Base-by-base conservation (phyloP, 352 stramenopile genomes). In the Pythium periplocum region DNA sequence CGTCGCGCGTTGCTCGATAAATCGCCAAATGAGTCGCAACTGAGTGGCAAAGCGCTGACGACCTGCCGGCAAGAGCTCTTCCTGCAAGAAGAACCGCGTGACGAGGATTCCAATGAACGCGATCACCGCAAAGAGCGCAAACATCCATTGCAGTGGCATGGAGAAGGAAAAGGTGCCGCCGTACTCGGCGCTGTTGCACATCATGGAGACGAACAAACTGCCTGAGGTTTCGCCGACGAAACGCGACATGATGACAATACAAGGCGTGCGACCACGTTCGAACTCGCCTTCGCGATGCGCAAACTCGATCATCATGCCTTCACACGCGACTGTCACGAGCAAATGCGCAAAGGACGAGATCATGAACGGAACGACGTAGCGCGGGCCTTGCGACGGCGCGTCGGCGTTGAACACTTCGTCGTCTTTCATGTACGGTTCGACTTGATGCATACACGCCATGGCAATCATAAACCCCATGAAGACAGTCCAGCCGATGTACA, bases 231-330 rank as follows among this genome's bases (percentile, higher is more conserved):
- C 47, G 3, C 60, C 60, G 2, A 62, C 2, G 26, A 62, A 61
- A 2, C 56, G 49, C 7, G 45, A 54, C 11, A 51, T 53, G 40
- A 64, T 47, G 40, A 53, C 52, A 5, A 54, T 17, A 17, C 17
- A 45, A 32, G 46, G 57, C 9, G 47, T 56, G 1, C 48, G 56
- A 0, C 61, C 61, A 9, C 56, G 61, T 1, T 45, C 35, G 10
- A 43, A 58, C 44, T 60, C 47, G 0, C 49, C 50, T 45, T 69
- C 61, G 33, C 61, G 52, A 1, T 69, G 61, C 0, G 61, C 61
- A 36, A 60, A 55, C 44, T 65, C 48, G 48, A 69, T 48, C 36
- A 64, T 55, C 46, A 69, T 51, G 1, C 53, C 61, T 48, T 69
- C 61, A 36, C 42, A 54, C 4, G 51, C 56, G 9, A 57, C 51